These are phyloP conservation scores for Boletales sp. DNA, from an alignment of 768 basidiomycete genomes.

Conservation along the genomic window DNA sequence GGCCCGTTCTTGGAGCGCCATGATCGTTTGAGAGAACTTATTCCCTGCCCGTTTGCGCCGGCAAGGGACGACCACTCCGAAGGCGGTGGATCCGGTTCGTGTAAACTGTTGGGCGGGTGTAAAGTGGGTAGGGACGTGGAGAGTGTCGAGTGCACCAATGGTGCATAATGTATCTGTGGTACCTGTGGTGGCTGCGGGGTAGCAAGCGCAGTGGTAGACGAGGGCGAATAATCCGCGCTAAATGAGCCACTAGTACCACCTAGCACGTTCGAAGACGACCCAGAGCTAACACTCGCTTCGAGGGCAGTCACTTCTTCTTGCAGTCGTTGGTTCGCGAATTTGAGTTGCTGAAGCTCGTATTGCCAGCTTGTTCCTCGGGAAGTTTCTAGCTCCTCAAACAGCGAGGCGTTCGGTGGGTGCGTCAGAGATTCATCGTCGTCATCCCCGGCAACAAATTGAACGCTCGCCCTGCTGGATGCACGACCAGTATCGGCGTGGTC, in stretches of 20 bases:
- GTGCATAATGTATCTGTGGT: slow-evolving; percentile 5
- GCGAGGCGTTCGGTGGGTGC: slow-evolving; percentile 32
- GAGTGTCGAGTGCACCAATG: slow-evolving; percentile 3
- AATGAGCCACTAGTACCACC: neutral
- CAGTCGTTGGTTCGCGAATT: slow-evolving; percentile 64
- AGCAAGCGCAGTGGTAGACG: neutral
- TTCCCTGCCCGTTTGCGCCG: slow-evolving; percentile 21
- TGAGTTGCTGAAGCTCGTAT: slow-evolving; percentile 84
- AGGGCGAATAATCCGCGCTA: neutral
- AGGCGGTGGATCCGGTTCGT: slow-evolving; percentile 15
- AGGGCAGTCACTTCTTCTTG: slow-evolving; percentile 51
- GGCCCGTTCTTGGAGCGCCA: slow-evolving; percentile 25
- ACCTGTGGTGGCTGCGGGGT: neutral
- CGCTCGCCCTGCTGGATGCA: neutral
- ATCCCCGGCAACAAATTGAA: neutral
- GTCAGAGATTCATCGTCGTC: slow-evolving; percentile 5
- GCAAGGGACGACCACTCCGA: slow-evolving; percentile 29
- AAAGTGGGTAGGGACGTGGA: slow-evolving; percentile 1
- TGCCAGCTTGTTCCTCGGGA: slow-evolving; percentile 82
- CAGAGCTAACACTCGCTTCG: slow-evolving; percentile 21
- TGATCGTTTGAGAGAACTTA: slow-evolving; percentile 23
- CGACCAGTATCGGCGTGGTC: neutral
- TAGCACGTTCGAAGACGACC: neutral
- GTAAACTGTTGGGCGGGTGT: slow-evolving; percentile 10
- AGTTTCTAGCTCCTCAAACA: slow-evolving; percentile 74